Evolutionary conservation across 306 rosid genomes (phyloP), one percentile per base, ranked within the genome.

Genomic region (Psophocarpus tetragonolobus): DNA sequence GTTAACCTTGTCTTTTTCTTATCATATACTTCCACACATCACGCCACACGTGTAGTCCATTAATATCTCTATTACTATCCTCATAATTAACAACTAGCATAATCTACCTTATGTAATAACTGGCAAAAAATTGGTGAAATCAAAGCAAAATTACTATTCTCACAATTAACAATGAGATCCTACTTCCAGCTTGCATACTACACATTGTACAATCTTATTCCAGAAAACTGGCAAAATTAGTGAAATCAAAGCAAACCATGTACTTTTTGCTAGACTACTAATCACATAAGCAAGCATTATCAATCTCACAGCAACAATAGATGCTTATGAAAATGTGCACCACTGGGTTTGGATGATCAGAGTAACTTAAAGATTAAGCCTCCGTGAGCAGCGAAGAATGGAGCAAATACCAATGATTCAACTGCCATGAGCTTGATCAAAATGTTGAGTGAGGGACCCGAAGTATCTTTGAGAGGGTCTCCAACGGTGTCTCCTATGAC

Each of bases 381-480:
- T 58, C 91, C 94, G 68, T 90, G 94, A 54, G 90, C 53, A 6
- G 90, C 88, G 67, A 86, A 90, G 81, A 90, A 90, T 1, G 94
- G 90, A 58, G 94, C 94, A 84, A 87, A 86, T 2, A 86, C 90
- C 81, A 90, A 84, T 83, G 89, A 86, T 80, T 87, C 91, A 3
- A 84, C 91, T 12, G 91, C 90, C 91, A 86, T 86, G 45, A 90
- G 81, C 85, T 87, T 86, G 81, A 90, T 87, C 56, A 90, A 87
- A 65, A 90, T 90, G 71, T 87, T 87, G 81, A 86, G 91, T 42
- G 94, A 90, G 48, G 94, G 91, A 15, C 93, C 90, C 20, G 87
- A 87, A 65, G 89, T 89, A 85, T 89, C 90, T 71, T 89, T 87
- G 6, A 87, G 88, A 30, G 93, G 93, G 75, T 87, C 87, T 47